A percentile compares a stretch with the other conserved stretches of the same genome.
These are phyloP conservation scores for Plasmodium inui DNA, from an alignment of 169 alveolate genomes.

Conservation along the genomic window DNA sequence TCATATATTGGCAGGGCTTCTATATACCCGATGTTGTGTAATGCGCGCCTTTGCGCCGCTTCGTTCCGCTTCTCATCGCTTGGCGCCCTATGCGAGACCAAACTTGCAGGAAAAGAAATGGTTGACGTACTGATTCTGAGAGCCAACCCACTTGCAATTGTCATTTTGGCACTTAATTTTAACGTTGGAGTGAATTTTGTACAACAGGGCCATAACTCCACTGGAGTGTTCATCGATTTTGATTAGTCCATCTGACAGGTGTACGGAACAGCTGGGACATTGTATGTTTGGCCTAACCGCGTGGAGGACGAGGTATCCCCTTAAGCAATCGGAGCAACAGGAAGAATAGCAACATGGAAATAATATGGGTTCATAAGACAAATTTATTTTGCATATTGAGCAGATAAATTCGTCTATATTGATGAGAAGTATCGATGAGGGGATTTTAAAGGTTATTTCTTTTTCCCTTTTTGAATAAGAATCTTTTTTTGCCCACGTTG, in stretches of 20 bases:
- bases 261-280: slow-evolving; percentile 43
- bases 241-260: slow-evolving; percentile 11
- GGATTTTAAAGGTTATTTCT: slow-evolving; percentile 42
- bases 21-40: background rate
- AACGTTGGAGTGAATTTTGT: slow-evolving; percentile 40
- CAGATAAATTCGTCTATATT: slow-evolving; percentile 64
- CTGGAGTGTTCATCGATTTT: slow-evolving; percentile 42
- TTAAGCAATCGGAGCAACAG: slow-evolving; percentile 52
- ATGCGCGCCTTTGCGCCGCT: background rate
- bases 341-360: slow-evolving; percentile 68
- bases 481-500: slow-evolving; percentile 84
- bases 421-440: slow-evolving; percentile 34
- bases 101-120: slow-evolving; percentile 55
- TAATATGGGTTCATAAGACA: slow-evolving; percentile 55
- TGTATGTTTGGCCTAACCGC: background rate
- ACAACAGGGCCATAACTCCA: slow-evolving; percentile 44
- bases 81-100: background rate
- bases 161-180: slow-evolving; percentile 53
- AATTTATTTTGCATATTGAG: slow-evolving; percentile 40
- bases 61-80: background rate
- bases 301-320: slow-evolving; percentile 9
- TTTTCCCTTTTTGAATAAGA: slow-evolving; percentile 77
- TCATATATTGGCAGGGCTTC: background rate
- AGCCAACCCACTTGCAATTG: slow-evolving; percentile 47
- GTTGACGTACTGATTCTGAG: slow-evolving; percentile 33